Conservation (phyloP, 306 rosid genomes). For the Trifolium repens region DNA sequence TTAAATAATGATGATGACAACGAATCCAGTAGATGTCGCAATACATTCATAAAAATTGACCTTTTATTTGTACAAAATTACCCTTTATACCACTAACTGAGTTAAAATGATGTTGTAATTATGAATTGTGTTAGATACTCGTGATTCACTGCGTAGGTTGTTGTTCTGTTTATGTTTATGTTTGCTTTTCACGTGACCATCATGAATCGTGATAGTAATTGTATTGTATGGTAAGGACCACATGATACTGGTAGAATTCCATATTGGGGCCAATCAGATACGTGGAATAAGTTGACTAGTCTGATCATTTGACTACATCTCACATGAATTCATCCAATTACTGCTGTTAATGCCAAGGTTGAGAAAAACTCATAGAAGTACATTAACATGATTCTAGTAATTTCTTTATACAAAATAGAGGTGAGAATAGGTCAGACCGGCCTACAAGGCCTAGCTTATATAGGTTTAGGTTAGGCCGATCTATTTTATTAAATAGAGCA, state of each 20-base stretch:
- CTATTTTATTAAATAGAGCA: too few species aligned
- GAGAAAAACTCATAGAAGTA: too few species aligned
- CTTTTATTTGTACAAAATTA: background rate
- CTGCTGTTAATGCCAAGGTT: background rate
- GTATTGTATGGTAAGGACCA: constrained; percentile 44
- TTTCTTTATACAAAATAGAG: too few species aligned
- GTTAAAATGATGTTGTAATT: constrained; percentile 41
- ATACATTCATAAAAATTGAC: constrained; percentile 8
- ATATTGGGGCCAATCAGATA: constrained; percentile 12
- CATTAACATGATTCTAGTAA: too few species aligned
- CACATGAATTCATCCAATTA: background rate
- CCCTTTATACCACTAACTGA: constrained; percentile 37
- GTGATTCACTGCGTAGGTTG: constrained; percentile 1
- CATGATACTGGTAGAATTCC: constrained; percentile 3
- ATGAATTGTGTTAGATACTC: background rate
- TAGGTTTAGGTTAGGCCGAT: too few species aligned
- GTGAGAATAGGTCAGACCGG: too few species aligned
- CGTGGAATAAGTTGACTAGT: background rate
- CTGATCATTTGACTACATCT: background rate
- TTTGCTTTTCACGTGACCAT: constrained; percentile 50
- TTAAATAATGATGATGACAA: constrained; percentile 42
- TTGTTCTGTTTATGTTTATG: background rate
- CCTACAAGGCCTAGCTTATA: too few species aligned
- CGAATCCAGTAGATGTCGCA: background rate
- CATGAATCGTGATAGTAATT: constrained; percentile 64